These are phyloP conservation scores for Trichoderma sp. DNA, from an alignment of 2,329 filamentous ascomycete species.

Conservation along the genomic window DNA sequence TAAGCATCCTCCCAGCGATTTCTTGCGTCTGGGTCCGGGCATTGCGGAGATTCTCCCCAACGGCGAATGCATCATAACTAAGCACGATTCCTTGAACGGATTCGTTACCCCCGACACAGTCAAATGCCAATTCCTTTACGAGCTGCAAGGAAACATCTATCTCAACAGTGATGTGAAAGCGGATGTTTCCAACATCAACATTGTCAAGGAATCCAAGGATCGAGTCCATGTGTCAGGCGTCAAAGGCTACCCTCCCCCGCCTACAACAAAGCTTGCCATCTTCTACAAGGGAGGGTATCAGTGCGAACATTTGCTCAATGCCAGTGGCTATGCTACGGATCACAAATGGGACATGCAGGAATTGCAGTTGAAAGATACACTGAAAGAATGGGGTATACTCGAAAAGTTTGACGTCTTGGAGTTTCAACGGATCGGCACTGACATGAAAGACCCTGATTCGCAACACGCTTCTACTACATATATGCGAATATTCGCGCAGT, in stretches of 20 bases:
- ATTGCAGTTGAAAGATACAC: slow-evolving; percentile 43
- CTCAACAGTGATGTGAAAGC: slow-evolving; percentile 50
- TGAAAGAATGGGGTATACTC: slow-evolving; percentile 38
- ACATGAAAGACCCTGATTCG: slow-evolving; percentile 35
- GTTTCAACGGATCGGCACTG: slow-evolving; percentile 42
- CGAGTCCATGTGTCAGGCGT: slow-evolving; percentile 43
- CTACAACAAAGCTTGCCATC: slow-evolving; percentile 52
- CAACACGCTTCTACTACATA: slow-evolving; percentile 45
- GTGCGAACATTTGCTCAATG: slow-evolving; percentile 44
- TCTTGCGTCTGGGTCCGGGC: slow-evolving; percentile 43
- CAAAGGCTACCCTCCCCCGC: slow-evolving; percentile 43
- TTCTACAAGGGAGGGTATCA: slow-evolving; percentile 50
- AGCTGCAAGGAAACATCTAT: slow-evolving; percentile 48
- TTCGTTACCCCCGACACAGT: slow-evolving; percentile 38
- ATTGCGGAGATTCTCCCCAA: slow-evolving; percentile 48
- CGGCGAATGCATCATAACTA: slow-evolving; percentile 48
- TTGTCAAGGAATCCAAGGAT: slow-evolving; percentile 36
- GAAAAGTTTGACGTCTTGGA: slow-evolving; percentile 50
- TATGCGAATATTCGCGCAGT: slow-evolving; percentile 44
- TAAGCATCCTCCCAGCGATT: slow-evolving; percentile 22
- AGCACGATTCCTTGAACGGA: slow-evolving; percentile 45
- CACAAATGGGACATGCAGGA: slow-evolving; percentile 52
- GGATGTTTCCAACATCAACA: slow-evolving; percentile 34
- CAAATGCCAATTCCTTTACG: slow-evolving; percentile 49
- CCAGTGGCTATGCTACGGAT: slow-evolving; percentile 46